Conservation (phyloP, 257 asterid genomes). For the Solanum bukasovii region DNA sequence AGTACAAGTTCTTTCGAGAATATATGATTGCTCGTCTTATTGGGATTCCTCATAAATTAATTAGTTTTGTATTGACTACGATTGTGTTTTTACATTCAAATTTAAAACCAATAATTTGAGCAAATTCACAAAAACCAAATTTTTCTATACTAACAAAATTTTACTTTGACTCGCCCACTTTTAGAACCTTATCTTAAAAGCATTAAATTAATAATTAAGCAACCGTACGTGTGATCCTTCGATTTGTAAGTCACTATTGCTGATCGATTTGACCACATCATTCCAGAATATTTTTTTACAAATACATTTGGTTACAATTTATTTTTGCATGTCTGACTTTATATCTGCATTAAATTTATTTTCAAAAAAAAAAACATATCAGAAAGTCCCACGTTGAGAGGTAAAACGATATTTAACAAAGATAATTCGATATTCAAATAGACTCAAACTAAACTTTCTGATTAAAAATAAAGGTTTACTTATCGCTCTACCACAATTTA, state of each 20-base stretch:
- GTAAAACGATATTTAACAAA: rapidly evolving
- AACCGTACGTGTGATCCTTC: neutral
- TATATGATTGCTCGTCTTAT: neutral
- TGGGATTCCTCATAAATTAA: neutral
- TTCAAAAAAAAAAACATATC: too few relatives aligned
- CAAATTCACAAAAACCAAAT: neutral
- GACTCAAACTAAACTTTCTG: neutral
- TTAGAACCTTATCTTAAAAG: neutral
- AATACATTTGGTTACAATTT: neutral
- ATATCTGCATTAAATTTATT: neutral
- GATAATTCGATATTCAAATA: rapidly evolving
- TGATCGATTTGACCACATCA: neutral
- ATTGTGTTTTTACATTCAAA: neutral
- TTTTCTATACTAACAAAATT: neutral
- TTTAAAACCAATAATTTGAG: neutral
- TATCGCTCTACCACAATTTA: neutral
- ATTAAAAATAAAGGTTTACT: too few relatives aligned
- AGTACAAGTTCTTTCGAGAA: neutral
- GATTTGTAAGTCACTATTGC: neutral
- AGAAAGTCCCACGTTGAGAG: rapidly evolving
- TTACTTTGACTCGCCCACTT: neutral
- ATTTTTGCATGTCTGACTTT: neutral
- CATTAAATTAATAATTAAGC: neutral
- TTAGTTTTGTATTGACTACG: neutral
- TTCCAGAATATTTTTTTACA: neutral